Conservation (phyloP, 164 flowering plant genomes). For the Buxus sempervirens region DNA sequence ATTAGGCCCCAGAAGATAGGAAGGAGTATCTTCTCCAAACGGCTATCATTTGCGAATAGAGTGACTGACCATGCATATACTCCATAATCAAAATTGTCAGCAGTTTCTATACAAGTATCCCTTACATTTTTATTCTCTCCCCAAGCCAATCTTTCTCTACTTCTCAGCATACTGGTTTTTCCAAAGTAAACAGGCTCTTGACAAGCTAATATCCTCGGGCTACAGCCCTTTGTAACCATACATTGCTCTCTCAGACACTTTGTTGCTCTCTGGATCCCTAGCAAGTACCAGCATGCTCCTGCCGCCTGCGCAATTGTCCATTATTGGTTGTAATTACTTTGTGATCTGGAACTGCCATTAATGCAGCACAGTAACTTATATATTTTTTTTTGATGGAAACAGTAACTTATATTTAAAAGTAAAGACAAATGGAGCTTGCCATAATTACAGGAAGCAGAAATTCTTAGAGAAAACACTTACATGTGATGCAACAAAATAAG, state of each 20-base stretch:
- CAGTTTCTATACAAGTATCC: slow-evolving; percentile 42
- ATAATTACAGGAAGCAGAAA: too few species aligned
- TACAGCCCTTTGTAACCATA: slow-evolving; percentile 37
- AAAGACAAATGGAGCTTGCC: too few species aligned
- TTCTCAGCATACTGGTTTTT: slow-evolving; percentile 32
- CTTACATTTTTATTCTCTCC: slow-evolving; percentile 51
- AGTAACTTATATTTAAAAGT: too few species aligned
- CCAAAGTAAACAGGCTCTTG: slow-evolving; percentile 75
- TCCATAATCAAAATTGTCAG: slow-evolving; percentile 63
- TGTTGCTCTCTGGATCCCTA: slow-evolving; percentile 84
- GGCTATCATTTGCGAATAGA: slow-evolving; percentile 64
- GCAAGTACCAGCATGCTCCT: slow-evolving; percentile 96
- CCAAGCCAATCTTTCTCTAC: slow-evolving; percentile 52
- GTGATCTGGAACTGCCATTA: too few species aligned
- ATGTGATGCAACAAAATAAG: slow-evolving; percentile 86
- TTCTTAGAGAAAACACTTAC: slow-evolving; percentile 33
- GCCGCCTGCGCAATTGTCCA: slow-evolving; percentile 55
- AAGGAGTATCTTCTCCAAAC: slow-evolving; percentile 80
- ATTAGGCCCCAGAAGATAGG: slow-evolving; percentile 98
- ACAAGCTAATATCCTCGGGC: slow-evolving; percentile 45
- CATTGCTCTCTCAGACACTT: slow-evolving; percentile 72
- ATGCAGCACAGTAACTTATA: too few species aligned
- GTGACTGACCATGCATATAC: slow-evolving; percentile 86
- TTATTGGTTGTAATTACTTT: too few species aligned
- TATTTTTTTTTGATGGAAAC: too few species aligned